phyloP scores from a whole-genome alignment of 2,329 filamentous ascomycete genomes.

The Orbilia blumenaviensis region DNA sequence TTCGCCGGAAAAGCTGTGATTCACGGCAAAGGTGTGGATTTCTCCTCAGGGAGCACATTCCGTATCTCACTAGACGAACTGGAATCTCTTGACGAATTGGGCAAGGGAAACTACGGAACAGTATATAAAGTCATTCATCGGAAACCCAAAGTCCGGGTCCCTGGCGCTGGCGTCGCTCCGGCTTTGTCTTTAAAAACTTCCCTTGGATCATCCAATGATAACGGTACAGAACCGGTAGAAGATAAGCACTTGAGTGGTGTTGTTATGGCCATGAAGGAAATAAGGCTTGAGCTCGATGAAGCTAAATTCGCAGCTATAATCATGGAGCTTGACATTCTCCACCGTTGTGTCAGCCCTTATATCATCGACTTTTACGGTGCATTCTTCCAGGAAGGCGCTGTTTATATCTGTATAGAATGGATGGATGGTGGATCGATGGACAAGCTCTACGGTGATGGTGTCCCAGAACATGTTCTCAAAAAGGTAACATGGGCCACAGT shows the following conservation, averaged over 20 bases:
- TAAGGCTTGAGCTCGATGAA: slow-evolving; percentile 92
- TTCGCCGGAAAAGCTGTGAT: slow-evolving; percentile 94
- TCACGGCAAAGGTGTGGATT: slow-evolving; percentile 88
- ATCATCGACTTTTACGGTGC: slow-evolving; percentile 99
- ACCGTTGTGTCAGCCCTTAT: slow-evolving; percentile 92
- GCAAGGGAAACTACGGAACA: slow-evolving; percentile 97
- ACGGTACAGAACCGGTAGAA: not conserved
- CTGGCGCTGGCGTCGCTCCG: slow-evolving; percentile 70
- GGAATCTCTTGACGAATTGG: slow-evolving; percentile 88
- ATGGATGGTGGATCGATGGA: slow-evolving; percentile 99
- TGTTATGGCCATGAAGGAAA: slow-evolving; percentile 99
- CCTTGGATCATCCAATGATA: not conserved
- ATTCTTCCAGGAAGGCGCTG: slow-evolving; percentile 97
- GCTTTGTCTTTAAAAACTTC: slow-evolving; percentile 56
- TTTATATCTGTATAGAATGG: slow-evolving; percentile 99
- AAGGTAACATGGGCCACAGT: slow-evolving; percentile 92
- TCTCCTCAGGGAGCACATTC: slow-evolving; percentile 87
- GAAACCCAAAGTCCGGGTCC: slow-evolving; percentile 66
- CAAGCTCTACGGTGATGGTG: slow-evolving; percentile 88
- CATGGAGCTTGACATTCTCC: slow-evolving; percentile 95
- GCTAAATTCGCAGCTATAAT: slow-evolving; percentile 96
- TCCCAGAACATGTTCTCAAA: slow-evolving; percentile 84
- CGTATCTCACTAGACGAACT: slow-evolving; percentile 96
- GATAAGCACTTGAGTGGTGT: slow-evolving; percentile 66
- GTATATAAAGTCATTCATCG: slow-evolving; percentile 96